Evolutionary conservation across 495 filamentous ascomycete species (phyloP), one percentile per base, ranked within the genome.

Genomic region (Pyronema domesticum): DNA sequence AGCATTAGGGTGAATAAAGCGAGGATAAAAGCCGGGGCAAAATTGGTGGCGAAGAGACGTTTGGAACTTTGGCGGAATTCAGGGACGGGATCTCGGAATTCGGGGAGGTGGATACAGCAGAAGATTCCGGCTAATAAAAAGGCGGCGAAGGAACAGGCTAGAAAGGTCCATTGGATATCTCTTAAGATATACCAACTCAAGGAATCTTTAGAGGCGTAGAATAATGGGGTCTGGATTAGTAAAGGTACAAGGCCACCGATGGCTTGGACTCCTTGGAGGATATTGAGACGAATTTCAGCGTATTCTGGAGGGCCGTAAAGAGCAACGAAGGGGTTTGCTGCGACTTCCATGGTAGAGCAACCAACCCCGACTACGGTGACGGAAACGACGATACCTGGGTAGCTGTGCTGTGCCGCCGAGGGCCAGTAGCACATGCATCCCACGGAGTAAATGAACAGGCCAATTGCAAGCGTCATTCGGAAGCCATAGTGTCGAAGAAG

Each of bases 371-470:
- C 75, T 52, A 85, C 76, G 57, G 83, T 79, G 57, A 84, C 83
- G 2, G 78, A 81, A 44, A 82, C 63, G 10, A 77, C 68, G 52
- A 83, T 82, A 3, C 80, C 80, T 3, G 74, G 69, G 35, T 80
- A 82, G 0, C 80, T 83, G 0, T 74, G 76, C 39, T 83, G 68
- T 7, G 84, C 80, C 1, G 80, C 79, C 6, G 79, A 80, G 0
- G 81, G 81, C 81, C 81, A 85, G 67, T 83, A 85, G 11, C 83
- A 68, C n/a, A 84, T 65, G 0, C 77, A 73, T 0, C 81, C 81
- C 53, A 74, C 76, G 7, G 75, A 77, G 59, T 82, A 82, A 8
- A 82, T 73, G 57, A 70, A 73, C 1, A 85, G 70, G 1, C 81
- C 81, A 3, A 77, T 73, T 37, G 78, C 79, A 57, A 81, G 81